These are phyloP conservation scores for Zygosaccharomyces sapae DNA, from an alignment of 1,139 yeast species.

Conservation along the genomic window DNA sequence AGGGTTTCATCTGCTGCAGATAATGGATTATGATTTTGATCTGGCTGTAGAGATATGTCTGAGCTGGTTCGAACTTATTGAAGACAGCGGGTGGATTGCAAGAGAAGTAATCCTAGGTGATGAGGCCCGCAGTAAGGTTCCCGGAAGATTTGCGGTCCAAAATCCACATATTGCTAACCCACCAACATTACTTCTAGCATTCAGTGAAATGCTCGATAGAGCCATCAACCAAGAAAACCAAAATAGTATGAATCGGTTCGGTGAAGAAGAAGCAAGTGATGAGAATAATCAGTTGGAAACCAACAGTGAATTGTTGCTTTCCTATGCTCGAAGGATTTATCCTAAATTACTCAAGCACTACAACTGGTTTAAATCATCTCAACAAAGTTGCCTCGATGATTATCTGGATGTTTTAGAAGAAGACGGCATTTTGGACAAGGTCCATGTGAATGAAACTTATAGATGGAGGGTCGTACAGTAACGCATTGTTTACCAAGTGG, in stretches of 20 bases:
- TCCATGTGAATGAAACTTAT: conserved; percentile 65
- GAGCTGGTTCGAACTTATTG: conserved; percentile 86
- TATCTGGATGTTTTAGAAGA: conserved; percentile 36
- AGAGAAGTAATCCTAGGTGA: conserved; percentile 91
- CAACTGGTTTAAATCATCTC: conserved; percentile 82
- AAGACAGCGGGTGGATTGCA: conserved; percentile 94
- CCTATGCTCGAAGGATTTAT: conserved; percentile 63
- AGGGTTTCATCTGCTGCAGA: conserved; percentile 86
- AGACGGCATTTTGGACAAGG: conserved; percentile 18
- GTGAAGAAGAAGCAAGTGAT: conserved; percentile 26
- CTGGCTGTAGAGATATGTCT: conserved; percentile 73
- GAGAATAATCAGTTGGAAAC: conserved; percentile 43
- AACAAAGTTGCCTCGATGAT: conserved; percentile 68
- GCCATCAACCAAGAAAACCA: conserved; percentile 34
- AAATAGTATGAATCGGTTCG: conserved; percentile 9
- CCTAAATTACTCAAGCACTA: conserved; percentile 75
- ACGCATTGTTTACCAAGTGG: conserved; percentile 92
- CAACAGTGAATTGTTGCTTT: conserved; percentile 57
- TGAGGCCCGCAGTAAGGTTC: conserved; percentile 87
- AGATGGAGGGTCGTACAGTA: conserved; percentile 92
- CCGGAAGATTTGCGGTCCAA: conserved; percentile 78
- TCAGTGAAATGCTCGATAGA: conserved; percentile 60
- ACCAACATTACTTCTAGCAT: conserved; percentile 82
- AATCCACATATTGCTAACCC: conserved; percentile 93
- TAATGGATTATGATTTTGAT: conserved; percentile 80